Base-by-base conservation (phyloP, 805 yeast species). In the Kregervanrija fluxuum region DNA sequence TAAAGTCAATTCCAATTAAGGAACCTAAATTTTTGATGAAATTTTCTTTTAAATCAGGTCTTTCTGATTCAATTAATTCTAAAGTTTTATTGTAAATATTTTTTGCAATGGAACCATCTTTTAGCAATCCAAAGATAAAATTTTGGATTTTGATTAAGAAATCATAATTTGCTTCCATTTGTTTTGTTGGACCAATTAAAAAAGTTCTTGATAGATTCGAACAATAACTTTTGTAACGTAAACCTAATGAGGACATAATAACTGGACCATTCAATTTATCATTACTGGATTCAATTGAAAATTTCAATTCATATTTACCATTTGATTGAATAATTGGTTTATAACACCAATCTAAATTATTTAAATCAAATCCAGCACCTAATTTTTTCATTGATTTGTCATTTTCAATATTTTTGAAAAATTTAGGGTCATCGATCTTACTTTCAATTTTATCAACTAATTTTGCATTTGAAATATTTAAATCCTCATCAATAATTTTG, bases 311-410 rank as follows among this genome's bases (percentile, higher is more conserved):
- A 58, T 80, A 90, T 44, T 80, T 79, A 33, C 87, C 88, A 44
- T 95, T 95, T 54, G 95, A 83, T 67, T 88, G 95, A 43, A 89
- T 75, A 42, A 89, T 85, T 30, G 98, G 97, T 44, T 89, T 79
- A 63, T 86, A 88, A 52, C 95, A 85, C 96, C 97, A 91, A 61
- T 91, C 98, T 15, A 91, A 67, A 50, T 79, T 76, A 49, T 77
- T 79, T 5, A 82, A 69, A 56, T 88, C 95, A 49, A 89, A 83
- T 44, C 84, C 91, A 32, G 75, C 68, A 38, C 84, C 82, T 40
- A 78, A 60, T 51, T 75, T 74, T 55, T 80, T 77, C 55, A 77
- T 60, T 16, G 59, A 42, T 34, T 77, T 79, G 44, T 66, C 58
- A 3, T 68, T 66, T 11, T 70, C 70, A 63, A 71, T 71, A 35